phyloP scores from a whole-genome alignment of 805 yeast genomes.

The Spathaspora hagerdaliae region DNA sequence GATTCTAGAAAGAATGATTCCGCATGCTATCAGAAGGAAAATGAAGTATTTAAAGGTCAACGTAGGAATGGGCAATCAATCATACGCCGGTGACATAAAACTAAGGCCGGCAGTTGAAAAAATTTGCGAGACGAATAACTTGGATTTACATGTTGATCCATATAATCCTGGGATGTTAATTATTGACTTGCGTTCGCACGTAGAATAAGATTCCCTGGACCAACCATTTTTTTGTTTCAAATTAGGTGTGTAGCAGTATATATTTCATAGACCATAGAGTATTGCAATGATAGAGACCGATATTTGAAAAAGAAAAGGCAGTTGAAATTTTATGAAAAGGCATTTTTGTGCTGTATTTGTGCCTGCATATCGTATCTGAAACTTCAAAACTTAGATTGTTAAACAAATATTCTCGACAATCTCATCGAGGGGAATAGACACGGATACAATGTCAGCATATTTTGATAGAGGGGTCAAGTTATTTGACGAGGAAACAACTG shows the following conservation, averaged over 20 bases:
- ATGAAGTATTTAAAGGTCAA: conserved; percentile 72
- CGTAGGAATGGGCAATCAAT: conserved; percentile 91
- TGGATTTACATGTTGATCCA: conserved; percentile 58
- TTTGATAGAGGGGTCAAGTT: conserved; percentile 24
- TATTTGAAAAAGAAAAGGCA: no score
- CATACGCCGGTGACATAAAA: conserved; percentile 77
- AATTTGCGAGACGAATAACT: conserved; percentile 62
- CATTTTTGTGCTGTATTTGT: no score
- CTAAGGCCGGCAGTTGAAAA: conserved; percentile 85
- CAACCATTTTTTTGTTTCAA: no score
- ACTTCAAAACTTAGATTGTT: no score
- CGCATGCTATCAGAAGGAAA: conserved; percentile 52
- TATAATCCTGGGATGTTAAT: conserved; percentile 79
- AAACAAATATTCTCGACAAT: no score
- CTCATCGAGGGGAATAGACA: conserved; percentile 25
- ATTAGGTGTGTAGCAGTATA: no score
- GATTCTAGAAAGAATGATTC: conserved; percentile 67
- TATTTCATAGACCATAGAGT: no score
- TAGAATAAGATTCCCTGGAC: no score
- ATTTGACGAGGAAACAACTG: conserved; percentile 18
- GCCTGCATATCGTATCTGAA: no score
- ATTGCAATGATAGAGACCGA: no score
- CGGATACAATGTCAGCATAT: conserved; percentile 31
- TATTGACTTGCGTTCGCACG: conserved; percentile 45
- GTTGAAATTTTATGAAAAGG: no score